Conservation (phyloP, 2,329 filamentous ascomycete species). For the Ceratocystis papillata region DNA sequence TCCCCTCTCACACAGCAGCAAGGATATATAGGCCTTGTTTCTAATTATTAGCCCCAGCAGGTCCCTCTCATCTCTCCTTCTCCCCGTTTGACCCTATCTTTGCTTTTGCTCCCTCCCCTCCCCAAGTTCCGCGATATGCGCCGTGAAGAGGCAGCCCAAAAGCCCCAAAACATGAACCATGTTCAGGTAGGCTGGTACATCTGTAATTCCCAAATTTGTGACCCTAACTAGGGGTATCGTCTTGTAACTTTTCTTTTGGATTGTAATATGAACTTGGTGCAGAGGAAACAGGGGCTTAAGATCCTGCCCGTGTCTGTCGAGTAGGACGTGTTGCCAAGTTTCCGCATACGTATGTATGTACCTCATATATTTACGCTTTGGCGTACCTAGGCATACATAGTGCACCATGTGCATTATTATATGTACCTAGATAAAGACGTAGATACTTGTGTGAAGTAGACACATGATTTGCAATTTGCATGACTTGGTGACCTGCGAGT, state of each 20-base stretch:
- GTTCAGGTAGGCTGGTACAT: constrained; percentile 4
- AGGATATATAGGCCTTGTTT: not conserved
- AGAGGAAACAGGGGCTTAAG: not conserved
- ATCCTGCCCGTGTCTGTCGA: not conserved
- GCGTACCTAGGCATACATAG: not conserved
- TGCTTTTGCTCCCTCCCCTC: not conserved
- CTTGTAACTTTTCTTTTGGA: not conserved
- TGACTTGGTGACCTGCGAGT: constrained; percentile 4
- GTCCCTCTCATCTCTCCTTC: not conserved
- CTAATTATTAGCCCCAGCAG: not conserved
- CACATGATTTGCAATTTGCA: constrained; percentile 9
- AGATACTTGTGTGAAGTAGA: not conserved
- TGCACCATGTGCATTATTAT: not conserved
- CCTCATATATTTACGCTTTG: not conserved
- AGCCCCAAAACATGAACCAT: constrained; percentile 10
- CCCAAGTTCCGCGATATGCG: not conserved
- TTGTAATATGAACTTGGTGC: not conserved
- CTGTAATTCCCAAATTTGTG: not conserved
- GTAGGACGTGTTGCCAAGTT: too few relatives aligned
- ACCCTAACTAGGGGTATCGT: not conserved
- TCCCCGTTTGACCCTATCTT: not conserved
- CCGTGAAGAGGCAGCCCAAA: not conserved
- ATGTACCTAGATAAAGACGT: not conserved
- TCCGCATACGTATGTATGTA: not conserved
- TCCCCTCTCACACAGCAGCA: too few relatives aligned